Evolutionary conservation across 2,329 filamentous ascomycete genomes (phyloP).

Genomic region (Aspergillus sp.): DNA sequence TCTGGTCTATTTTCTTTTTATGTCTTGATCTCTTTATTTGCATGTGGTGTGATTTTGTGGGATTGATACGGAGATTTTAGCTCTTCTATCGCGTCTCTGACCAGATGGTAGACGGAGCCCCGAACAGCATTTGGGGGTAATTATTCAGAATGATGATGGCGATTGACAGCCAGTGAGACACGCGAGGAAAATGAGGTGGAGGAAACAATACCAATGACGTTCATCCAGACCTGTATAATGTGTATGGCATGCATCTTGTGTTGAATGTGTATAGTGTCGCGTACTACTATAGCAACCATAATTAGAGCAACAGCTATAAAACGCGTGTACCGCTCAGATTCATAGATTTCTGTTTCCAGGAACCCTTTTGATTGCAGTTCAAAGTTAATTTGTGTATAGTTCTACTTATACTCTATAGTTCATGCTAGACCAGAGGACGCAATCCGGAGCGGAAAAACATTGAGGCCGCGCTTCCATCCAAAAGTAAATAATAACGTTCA

Average conservation of each 20-base stretch:
- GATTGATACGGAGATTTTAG: conserved; percentile 21
- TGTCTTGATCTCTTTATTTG: conserved; percentile 23
- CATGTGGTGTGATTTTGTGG: conserved; percentile 28
- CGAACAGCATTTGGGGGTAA: conserved; percentile 16
- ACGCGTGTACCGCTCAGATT: not conserved
- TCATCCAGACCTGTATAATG: conserved; percentile 7
- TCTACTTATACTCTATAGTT: not conserved
- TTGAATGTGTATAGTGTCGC: not conserved
- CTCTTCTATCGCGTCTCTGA: conserved; percentile 15
- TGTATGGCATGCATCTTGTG: not conserved
- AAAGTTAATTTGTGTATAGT: not conserved
- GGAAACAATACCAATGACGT: conserved; percentile 14
- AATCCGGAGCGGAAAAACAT: conserved; percentile 2
- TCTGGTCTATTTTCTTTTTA: conserved; percentile 21
- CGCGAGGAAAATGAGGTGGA: conserved; percentile 10
- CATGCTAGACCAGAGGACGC: not conserved
- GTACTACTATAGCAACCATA: not conserved
- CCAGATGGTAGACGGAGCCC: conserved; percentile 13
- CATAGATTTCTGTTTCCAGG: not conserved
- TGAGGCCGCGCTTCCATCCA: not conserved
- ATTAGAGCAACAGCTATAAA: not conserved
- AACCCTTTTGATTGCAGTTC: not conserved
- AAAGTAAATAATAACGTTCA: conserved; percentile 3
- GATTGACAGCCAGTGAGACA: conserved; percentile 10
- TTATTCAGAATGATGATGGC: conserved; percentile 14